Evolutionary conservation across 768 basidiomycete species (phyloP), one percentile per base, ranked within the genome.

Genomic region (Suillus ampliporus): DNA sequence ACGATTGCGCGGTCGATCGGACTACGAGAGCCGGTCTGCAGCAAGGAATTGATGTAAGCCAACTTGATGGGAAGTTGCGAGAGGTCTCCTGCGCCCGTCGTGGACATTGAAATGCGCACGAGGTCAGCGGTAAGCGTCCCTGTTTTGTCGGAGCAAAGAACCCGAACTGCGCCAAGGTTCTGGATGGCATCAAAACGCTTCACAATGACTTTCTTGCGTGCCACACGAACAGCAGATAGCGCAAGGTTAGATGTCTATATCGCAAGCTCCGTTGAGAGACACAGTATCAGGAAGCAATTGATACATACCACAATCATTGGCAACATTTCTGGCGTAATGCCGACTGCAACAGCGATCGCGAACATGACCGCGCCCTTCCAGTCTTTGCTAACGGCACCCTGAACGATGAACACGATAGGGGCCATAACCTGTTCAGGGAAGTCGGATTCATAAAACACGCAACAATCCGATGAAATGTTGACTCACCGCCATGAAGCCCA

Each of bases 91-190:
- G 48, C 57, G 43, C 23, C 31, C 23, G 71, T 57, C 4, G 75
- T 65, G 60, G 65, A 75, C 68, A 64, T 75, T 57, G 64, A 79
- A 72, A 60, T 76, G 58, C 83, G 80, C 73, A 76, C 73, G 21
- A 67, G 67, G 63, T 75, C 74, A 43, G 71, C 73, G 10, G 84
- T 85, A 35, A 86, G 70, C 17, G 88, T 89, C 28, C 88, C 88
- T 1, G 88, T 89, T 72, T 89, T 89, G 72, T 89, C 88, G 26
- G 85, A 86, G 70, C 87, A 89, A 58, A 82, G 70, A 54, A 81
- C 68, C 59, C 75, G 77, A 31, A 89, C 86, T 10, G 82, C 84
- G 13, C 86, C 85, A 44, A 89, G 70, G 56, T 83, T 86, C 69
- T 89, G 87, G 64, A 89, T 78, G 15, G 87, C 86, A 65, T 88